phyloP scores from a whole-genome alignment of 805 yeast genomes.

The Lachancea nothofagi region DNA sequence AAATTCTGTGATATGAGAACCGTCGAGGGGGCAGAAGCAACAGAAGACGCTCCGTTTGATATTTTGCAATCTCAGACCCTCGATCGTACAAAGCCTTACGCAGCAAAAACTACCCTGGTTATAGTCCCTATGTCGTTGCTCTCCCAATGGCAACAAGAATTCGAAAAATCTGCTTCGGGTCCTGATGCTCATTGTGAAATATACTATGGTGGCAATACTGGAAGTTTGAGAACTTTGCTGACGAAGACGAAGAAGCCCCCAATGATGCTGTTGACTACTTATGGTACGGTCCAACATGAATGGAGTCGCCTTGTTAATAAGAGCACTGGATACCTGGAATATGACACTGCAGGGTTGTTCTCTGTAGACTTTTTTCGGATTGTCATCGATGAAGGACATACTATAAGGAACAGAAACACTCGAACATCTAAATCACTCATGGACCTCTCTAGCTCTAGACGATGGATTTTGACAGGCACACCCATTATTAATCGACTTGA shows the following conservation, averaged over 20 bases:
- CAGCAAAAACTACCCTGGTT: slow-evolving; percentile 65
- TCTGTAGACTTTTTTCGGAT: slow-evolving; percentile 70
- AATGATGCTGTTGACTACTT: slow-evolving; percentile 71
- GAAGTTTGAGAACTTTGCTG: slow-evolving; percentile 44
- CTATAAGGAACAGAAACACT: slow-evolving; percentile 71
- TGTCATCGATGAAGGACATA: slow-evolving; percentile 87
- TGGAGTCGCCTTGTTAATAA: slow-evolving; percentile 43
- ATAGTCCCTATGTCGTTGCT: slow-evolving; percentile 87
- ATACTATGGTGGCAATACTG: slow-evolving; percentile 68
- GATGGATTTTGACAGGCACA: slow-evolving; percentile 90
- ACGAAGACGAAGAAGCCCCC: slow-evolving; percentile 48
- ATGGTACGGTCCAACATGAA: slow-evolving; percentile 80
- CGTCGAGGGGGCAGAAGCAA: slow-evolving; percentile 7
- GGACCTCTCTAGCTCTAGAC: slow-evolving; percentile 55
- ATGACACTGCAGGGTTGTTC: slow-evolving; percentile 48
- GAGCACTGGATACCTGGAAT: slow-evolving; percentile 13
- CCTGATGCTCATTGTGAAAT: slow-evolving; percentile 45
- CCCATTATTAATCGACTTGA: slow-evolving; percentile 87
- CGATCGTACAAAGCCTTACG: slow-evolving; percentile 40
- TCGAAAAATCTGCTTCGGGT: slow-evolving; percentile 49
- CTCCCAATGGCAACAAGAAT: slow-evolving; percentile 89
- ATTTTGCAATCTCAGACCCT: slow-evolving; percentile 10
- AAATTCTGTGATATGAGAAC: slow-evolving; percentile 1
- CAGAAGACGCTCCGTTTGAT: neutral
- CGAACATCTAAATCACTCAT: slow-evolving; percentile 75